These are phyloP conservation scores for Emergomyces africanus DNA, from an alignment of 2,329 filamentous ascomycete genomes.

Conservation along the genomic window DNA sequence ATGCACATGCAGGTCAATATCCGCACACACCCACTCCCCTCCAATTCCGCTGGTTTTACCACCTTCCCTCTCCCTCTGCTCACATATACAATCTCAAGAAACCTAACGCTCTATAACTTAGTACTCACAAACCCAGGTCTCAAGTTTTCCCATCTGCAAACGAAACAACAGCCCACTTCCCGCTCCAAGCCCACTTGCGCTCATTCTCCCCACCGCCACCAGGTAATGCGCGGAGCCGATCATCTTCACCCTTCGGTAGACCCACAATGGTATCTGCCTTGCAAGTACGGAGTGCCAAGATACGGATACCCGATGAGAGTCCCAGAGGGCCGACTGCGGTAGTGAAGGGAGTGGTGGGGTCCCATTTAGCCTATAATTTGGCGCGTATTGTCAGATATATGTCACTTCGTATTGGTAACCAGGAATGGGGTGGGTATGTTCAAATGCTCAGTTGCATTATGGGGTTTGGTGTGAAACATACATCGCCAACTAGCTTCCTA, in stretches of 20 bases:
- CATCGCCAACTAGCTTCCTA: conserved; percentile 80
- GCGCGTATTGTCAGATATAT: neutral
- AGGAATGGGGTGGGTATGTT: neutral
- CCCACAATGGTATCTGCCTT: conserved; percentile 95
- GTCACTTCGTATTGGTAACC: neutral
- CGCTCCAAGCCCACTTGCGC: conserved; percentile 87
- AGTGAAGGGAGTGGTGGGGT: conserved; percentile 72
- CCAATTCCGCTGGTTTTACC: neutral
- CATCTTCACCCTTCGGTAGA: conserved; percentile 68
- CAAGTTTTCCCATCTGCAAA: conserved; percentile 56
- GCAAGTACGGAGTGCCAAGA: conserved; percentile 80
- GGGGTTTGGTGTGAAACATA: conserved; percentile 33
- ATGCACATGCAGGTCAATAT: neutral
- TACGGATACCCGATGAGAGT: conserved; percentile 65
- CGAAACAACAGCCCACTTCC: conserved; percentile 92
- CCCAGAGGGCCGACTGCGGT: conserved; percentile 79
- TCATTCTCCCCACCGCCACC: conserved; percentile 56
- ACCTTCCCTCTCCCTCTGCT: neutral
- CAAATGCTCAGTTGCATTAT: neutral
- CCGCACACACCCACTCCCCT: neutral
- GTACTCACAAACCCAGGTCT: neutral
- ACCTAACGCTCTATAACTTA: too few relatives aligned
- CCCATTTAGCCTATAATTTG: conserved; percentile 54
- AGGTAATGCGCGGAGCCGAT: conserved; percentile 56
- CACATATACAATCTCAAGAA: neutral